Percentiles rank a stretch among this genome's conserved stretches.
phyloP scores from a whole-genome alignment of 148 eudicot genomes.

The Cornus kousa region DNA sequence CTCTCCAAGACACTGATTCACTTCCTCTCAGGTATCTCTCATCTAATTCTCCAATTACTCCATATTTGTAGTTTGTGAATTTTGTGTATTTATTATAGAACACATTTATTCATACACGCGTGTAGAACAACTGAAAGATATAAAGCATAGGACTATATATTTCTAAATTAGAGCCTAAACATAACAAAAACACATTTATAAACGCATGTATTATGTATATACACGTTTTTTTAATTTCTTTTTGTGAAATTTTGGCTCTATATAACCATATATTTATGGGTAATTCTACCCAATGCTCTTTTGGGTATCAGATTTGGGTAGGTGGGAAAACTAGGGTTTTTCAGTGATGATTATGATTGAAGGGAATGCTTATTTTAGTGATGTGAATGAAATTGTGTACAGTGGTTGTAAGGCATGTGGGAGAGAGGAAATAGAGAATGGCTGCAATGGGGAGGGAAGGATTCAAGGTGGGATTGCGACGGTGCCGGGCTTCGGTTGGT shows the following conservation, averaged over 20 bases:
- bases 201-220: no score
- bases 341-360: background rate
- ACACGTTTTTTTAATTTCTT: no score
- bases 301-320: background rate
- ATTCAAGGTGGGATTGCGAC: slow-evolving; percentile 96
- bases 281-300: no score
- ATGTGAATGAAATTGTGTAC: background rate
- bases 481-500: slow-evolving; percentile 94
- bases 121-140: no score
- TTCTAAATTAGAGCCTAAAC: no score
- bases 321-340: background rate
- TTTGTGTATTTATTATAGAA: no score
- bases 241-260: no score
- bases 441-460: slow-evolving; percentile 93
- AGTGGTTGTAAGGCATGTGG: slow-evolving; percentile 82
- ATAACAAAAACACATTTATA: no score
- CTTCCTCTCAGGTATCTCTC: slow-evolving; percentile 36
- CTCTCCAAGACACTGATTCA: slow-evolving; percentile 16
- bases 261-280: no score
- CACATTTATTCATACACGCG: no score
- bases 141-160: no score
- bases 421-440: slow-evolving; percentile 58
- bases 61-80: no score
- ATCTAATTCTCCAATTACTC: background rate
- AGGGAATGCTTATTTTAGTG: background rate